Conservation (phyloP, 139 green algal genomes). For the Picochlorum costavermella region DNA sequence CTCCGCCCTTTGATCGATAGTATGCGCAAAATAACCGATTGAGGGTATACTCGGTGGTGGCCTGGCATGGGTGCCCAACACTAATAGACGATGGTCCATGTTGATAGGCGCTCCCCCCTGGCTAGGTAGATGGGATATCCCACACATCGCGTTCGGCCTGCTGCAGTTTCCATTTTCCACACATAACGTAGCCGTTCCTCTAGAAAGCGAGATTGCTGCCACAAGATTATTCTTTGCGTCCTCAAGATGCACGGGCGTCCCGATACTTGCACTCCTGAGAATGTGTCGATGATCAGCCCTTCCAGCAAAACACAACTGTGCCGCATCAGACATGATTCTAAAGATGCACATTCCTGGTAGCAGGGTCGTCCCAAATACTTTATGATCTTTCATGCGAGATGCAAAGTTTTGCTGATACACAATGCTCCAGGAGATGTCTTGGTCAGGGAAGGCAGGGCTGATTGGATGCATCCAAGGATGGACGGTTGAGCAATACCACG, state of each 20-base stretch:
- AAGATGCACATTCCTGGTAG: constrained; percentile 10
- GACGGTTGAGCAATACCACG: background rate
- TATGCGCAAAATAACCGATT: background rate
- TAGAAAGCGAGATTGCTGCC: background rate
- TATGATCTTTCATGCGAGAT: constrained; percentile 63
- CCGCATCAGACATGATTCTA: background rate
- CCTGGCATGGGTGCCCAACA: background rate
- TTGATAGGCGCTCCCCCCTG: background rate
- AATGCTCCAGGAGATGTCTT: background rate
- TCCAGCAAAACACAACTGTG: background rate
- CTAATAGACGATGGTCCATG: background rate
- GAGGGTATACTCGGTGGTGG: background rate
- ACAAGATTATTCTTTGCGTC: background rate
- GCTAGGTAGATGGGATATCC: background rate
- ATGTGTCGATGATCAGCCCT: too few species aligned
- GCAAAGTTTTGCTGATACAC: constrained; percentile 21
- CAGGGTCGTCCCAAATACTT: constrained; percentile 5
- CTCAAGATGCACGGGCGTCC: background rate
- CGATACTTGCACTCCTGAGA: background rate
- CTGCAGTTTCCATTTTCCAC: background rate
- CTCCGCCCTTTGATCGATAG: too few species aligned
- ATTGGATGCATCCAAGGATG: background rate
- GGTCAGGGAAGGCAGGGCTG: background rate
- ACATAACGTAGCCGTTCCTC: background rate
- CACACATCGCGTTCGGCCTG: background rate